These are phyloP conservation scores for Myriosclerotinia curreyana DNA, from an alignment of 2,329 filamentous ascomycete genomes.

Conservation along the genomic window DNA sequence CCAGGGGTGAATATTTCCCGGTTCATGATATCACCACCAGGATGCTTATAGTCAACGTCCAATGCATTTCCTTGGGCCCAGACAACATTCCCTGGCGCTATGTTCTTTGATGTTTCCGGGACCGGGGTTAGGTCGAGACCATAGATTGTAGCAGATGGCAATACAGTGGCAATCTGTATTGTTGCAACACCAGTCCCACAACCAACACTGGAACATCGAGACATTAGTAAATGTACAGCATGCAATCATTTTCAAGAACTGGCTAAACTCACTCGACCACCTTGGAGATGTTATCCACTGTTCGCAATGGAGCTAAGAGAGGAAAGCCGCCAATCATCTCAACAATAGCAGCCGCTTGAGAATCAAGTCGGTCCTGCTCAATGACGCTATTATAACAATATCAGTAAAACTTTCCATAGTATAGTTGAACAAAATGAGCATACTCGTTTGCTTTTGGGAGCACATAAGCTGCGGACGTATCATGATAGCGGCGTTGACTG, in stretches of 20 bases:
- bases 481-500: slow-evolving; percentile 11
- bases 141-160: slow-evolving; percentile 14
- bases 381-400: not conserved
- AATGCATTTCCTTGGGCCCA: slow-evolving; percentile 18
- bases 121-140: slow-evolving; percentile 17
- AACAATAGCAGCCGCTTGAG: slow-evolving; percentile 19
- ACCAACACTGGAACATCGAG: not conserved
- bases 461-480: slow-evolving; percentile 15
- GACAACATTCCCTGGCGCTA: slow-evolving; percentile 10
- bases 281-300: not conserved
- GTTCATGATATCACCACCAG: not conserved
- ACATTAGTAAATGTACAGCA: not conserved
- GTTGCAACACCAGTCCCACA: slow-evolving; percentile 18
- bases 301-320: slow-evolving; percentile 5
- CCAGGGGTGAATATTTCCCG: slow-evolving; percentile 12
- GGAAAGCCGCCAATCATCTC: slow-evolving; percentile 20
- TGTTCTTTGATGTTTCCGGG: not conserved
- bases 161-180: slow-evolving; percentile 14
- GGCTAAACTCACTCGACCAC: slow-evolving; percentile 8
- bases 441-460: slow-evolving; percentile 21
- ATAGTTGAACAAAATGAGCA: not conserved
- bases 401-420: not conserved
- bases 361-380: slow-evolving; percentile 19
- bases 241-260: not conserved
- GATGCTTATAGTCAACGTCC: slow-evolving; percentile 6